Evolutionary conservation across 495 filamentous ascomycete species (phyloP).

Genomic region (Hapsidospora chrysogenum): DNA sequence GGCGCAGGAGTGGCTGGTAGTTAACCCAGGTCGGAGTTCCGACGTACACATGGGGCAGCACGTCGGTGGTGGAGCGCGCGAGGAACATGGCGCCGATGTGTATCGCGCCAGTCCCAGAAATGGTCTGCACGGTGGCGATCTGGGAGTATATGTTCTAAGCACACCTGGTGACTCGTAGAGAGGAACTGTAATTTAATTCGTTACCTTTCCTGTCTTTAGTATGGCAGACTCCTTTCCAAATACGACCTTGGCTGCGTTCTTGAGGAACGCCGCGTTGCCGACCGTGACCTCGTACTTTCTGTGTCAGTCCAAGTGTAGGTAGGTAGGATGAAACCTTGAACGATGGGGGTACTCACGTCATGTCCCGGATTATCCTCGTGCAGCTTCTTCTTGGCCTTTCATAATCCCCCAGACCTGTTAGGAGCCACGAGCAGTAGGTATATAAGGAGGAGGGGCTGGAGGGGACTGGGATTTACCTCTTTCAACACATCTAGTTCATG

Average conservation of each 20-base stretch:
- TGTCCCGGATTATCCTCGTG: no score
- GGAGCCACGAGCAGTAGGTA: no score
- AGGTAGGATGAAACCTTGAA: background rate
- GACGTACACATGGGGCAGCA: slow-evolving; percentile 4
- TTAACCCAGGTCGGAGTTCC: slow-evolving; percentile 8
- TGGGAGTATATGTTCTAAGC: background rate
- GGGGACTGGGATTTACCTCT: no score
- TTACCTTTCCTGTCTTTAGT: no score
- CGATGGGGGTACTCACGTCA: background rate
- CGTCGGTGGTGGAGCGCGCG: slow-evolving; percentile 22
- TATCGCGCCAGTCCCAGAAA: slow-evolving; percentile 43
- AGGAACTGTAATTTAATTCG: no score
- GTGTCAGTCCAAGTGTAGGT: background rate
- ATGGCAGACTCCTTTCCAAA: background rate
- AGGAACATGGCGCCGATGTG: slow-evolving; percentile 41
- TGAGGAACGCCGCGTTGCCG: background rate
- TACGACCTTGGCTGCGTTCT: background rate
- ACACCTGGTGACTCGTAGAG: no score
- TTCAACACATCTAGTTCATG: no score
- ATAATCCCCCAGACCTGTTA: background rate
- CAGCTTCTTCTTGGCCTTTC: no score
- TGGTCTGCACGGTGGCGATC: slow-evolving; percentile 29
- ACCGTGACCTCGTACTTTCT: background rate
- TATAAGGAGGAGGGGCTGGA: no score
- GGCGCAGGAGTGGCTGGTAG: slow-evolving; percentile 3